phyloP scores from a whole-genome alignment of 2,329 filamentous ascomycete genomes.

The Hypocreales sp. region DNA sequence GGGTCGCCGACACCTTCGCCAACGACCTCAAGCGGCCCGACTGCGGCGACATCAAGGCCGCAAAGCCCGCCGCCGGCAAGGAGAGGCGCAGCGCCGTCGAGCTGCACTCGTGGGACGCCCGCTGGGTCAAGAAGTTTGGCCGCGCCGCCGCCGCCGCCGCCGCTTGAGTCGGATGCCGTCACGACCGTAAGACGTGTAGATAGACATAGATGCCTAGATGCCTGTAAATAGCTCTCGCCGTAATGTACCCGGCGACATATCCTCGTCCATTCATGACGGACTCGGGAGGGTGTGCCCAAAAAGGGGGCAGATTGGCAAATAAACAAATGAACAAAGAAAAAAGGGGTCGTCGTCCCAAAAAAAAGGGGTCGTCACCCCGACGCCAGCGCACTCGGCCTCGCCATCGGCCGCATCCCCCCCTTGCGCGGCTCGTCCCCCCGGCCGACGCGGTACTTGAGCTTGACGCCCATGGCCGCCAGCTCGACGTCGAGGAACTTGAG shows the following conservation, averaged over 20 bases:
- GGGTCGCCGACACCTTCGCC: slow-evolving; percentile 47
- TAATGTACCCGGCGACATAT: too few species aligned
- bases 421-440: slow-evolving; percentile 49
- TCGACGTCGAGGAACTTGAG: slow-evolving; percentile 90
- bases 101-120: slow-evolving; percentile 27
- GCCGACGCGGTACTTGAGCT: slow-evolving; percentile 64
- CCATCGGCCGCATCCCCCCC: slow-evolving; percentile 28
- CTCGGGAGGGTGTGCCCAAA: too few species aligned
- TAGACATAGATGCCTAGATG: too few species aligned
- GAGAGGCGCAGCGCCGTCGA: slow-evolving; percentile 27
- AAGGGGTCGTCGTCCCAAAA: not conserved
- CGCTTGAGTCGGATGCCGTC: too few species aligned
- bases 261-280: too few species aligned
- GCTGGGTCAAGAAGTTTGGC: slow-evolving; percentile 32
- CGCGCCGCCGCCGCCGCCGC: too few species aligned
- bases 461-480: slow-evolving; percentile 88
- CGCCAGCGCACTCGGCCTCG: slow-evolving; percentile 3
- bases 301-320: too few species aligned
- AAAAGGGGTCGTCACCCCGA: not conserved
- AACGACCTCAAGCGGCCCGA: slow-evolving; percentile 37
- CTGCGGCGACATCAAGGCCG: slow-evolving; percentile 33
- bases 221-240: too few species aligned
- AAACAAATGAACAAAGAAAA: not conserved
- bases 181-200: too few species aligned
- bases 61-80: slow-evolving; percentile 14